phyloP scores from a whole-genome alignment of 208 protist genomes.

The Trypanosoma theileri region DNA sequence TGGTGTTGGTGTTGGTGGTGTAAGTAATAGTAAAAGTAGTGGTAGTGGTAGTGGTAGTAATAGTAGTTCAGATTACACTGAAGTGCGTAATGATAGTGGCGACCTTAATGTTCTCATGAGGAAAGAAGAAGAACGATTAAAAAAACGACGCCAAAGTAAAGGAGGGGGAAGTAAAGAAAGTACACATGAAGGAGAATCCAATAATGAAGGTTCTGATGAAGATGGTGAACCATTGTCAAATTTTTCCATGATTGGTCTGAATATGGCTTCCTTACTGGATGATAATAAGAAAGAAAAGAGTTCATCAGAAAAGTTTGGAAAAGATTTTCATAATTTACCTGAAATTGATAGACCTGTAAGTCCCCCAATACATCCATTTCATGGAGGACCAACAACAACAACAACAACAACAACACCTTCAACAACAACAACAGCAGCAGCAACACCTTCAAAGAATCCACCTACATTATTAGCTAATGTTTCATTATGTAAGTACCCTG shows the following conservation, averaged over 20 bases:
- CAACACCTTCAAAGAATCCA: background rate
- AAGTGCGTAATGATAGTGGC: conserved; percentile 64
- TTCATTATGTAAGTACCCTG: conserved; percentile 67
- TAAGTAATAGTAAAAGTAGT: too few species aligned
- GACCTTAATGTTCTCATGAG: conserved; percentile 62
- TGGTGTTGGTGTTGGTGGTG: background rate
- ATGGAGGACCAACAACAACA: background rate
- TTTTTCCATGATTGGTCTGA: conserved; percentile 9
- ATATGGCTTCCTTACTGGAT: background rate
- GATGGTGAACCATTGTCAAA: conserved; percentile 12
- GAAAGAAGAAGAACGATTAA: conserved; percentile 47
- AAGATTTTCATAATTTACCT: background rate
- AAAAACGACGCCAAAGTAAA: conserved; percentile 10
- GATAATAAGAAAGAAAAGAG: background rate
- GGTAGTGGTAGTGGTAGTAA: background rate
- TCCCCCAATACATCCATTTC: too few species aligned
- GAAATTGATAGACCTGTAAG: background rate
- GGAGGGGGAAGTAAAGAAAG: background rate
- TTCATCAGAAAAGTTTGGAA: background rate
- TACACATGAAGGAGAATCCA: background rate
- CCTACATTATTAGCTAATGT: conserved; percentile 52
- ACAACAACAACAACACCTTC: background rate
- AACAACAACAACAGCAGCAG: background rate
- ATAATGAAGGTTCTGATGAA: background rate
- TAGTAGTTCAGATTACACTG: conserved; percentile 29